Conservation (phyloP, 106 monocot species). For the Triglochin maritima region DNA sequence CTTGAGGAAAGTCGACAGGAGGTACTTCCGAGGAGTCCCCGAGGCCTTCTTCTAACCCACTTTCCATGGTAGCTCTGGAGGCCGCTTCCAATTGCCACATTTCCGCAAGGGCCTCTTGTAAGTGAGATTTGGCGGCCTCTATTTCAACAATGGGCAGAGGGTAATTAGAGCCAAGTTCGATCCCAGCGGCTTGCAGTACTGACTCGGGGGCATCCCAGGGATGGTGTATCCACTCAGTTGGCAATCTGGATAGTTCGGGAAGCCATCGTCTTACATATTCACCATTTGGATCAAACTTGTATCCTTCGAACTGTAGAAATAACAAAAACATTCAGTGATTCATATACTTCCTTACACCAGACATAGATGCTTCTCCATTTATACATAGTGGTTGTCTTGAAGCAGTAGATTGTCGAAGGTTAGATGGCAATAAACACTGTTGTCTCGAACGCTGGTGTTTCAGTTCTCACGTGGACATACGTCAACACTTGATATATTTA, state of each 20-base stretch:
- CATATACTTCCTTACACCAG: too few relatives aligned
- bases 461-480: too few relatives aligned
- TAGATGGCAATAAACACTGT: background rate
- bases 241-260: slow-evolving; percentile 79
- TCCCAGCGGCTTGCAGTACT: slow-evolving; percentile 83
- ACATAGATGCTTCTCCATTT: too few relatives aligned
- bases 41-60: slow-evolving; percentile 85
- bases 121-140: slow-evolving; percentile 48
- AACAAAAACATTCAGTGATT: too few relatives aligned
- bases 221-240: slow-evolving; percentile 96
- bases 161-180: slow-evolving; percentile 93
- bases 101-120: slow-evolving; percentile 59
- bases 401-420: background rate
- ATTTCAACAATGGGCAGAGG: slow-evolving; percentile 80
- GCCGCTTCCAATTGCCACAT: slow-evolving; percentile 90
- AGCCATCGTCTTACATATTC: slow-evolving; percentile 95
- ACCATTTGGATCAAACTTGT: slow-evolving; percentile 87
- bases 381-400: background rate
- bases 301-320: slow-evolving; percentile 66
- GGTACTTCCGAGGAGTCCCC: slow-evolving; percentile 86
- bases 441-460: too few relatives aligned
- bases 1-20: slow-evolving; percentile 52
- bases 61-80: slow-evolving; percentile 63
- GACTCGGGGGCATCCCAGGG: slow-evolving; percentile 87
- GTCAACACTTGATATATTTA: too few relatives aligned